These are phyloP conservation scores for Phaeosphaeriaceae sp. DNA, from an alignment of 2,329 filamentous ascomycete species.

Conservation along the genomic window DNA sequence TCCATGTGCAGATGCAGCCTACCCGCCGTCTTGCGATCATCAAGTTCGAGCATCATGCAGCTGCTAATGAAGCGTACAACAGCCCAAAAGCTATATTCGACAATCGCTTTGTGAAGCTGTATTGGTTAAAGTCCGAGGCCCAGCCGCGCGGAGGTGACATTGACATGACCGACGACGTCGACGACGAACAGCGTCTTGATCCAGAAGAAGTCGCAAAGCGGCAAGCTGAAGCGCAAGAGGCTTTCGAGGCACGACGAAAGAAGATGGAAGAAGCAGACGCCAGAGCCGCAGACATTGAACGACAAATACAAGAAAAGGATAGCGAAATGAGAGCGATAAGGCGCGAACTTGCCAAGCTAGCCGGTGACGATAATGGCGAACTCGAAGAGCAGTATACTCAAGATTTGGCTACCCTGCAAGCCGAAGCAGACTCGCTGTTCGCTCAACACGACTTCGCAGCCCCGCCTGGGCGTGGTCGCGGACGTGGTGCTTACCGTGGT, in stretches of 20 bases:
- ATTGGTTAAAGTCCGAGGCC: conserved; percentile 69
- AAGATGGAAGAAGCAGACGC: conserved; percentile 70
- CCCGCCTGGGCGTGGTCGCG: conserved; percentile 20
- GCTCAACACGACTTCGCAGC: conserved; percentile 60
- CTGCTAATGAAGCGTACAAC: conserved; percentile 74
- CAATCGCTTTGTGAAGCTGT: conserved; percentile 85
- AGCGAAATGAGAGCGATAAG: conserved; percentile 70
- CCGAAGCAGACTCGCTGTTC: conserved; percentile 70
- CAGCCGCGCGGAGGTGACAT: conserved; percentile 21
- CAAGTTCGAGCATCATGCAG: conserved; percentile 71
- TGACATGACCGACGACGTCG: conserved; percentile 21
- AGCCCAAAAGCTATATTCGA: conserved; percentile 85
- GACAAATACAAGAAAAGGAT: conserved; percentile 68
- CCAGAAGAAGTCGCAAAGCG: conserved; percentile 72
- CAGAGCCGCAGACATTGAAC: conserved; percentile 70
- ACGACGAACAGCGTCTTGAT: conserved; percentile 64
- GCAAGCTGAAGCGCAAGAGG: conserved; percentile 76
- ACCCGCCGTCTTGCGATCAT: conserved; percentile 74
- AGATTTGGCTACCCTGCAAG: conserved; percentile 33
- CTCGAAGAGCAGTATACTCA: conserved; percentile 21
- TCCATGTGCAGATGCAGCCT: conserved; percentile 70
- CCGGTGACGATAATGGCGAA: conserved; percentile 24
- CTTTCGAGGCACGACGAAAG: conserved; percentile 70
- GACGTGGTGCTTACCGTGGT: conserved; percentile 48
- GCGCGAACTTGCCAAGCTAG: conserved; percentile 66